Conservation (phyloP, 306 rosid species). For the Castanea sativa region DNA sequence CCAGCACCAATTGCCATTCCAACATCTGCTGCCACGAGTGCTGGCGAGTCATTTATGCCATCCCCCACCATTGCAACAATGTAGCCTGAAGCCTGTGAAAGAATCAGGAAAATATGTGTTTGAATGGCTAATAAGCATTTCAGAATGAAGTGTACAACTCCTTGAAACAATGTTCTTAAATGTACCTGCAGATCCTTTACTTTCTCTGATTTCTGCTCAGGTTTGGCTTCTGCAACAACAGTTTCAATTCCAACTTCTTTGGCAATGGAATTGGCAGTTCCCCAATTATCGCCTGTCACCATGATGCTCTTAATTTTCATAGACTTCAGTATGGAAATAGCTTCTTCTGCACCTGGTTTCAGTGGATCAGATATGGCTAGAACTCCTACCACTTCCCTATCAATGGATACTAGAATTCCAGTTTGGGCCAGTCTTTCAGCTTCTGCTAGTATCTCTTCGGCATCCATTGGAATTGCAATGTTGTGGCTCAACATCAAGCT, state of each 20-base stretch:
- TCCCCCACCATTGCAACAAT: conserved; percentile 88
- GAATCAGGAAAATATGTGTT: neutral
- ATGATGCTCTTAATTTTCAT: conserved; percentile 72
- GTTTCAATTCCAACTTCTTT: conserved; percentile 69
- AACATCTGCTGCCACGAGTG: conserved; percentile 77
- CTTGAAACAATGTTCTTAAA: conserved; percentile 1
- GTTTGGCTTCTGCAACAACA: conserved; percentile 76
- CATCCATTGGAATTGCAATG: conserved; percentile 47
- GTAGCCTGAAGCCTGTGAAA: conserved; percentile 48
- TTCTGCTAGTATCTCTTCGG: conserved; percentile 50
- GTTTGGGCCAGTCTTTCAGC: conserved; percentile 74
- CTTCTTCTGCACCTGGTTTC: conserved; percentile 67
- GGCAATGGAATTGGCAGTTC: conserved; percentile 85
- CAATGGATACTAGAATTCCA: conserved; percentile 60
- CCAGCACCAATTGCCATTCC: conserved; percentile 93
- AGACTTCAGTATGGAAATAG: conserved; percentile 66
- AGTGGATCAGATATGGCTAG: conserved; percentile 76
- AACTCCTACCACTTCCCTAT: conserved; percentile 54
- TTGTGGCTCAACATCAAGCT: conserved; percentile 57
- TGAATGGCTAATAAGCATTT: neutral
- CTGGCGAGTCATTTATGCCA: conserved; percentile 86
- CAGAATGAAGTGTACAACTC: neutral
- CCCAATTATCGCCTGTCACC: conserved; percentile 94
- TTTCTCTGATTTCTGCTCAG: conserved; percentile 62
- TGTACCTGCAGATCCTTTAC: conserved; percentile 71